phyloP scores from a whole-genome alignment of 192 early-diverging fungal genomes.

The Haplosporangium gracile region DNA sequence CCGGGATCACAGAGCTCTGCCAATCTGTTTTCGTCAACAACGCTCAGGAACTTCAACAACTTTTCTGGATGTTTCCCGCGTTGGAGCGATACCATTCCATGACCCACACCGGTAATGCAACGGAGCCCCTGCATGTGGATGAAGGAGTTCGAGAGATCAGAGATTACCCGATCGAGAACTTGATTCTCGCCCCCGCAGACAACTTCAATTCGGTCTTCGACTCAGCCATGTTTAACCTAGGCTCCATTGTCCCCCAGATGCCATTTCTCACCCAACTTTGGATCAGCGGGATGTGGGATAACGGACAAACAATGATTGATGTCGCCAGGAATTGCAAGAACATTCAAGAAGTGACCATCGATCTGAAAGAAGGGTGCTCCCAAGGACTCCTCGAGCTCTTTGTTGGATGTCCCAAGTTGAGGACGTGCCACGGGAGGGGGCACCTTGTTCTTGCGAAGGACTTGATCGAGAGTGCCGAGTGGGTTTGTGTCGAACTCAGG shows the following conservation, averaged over 20 bases:
- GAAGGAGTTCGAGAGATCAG: neutral
- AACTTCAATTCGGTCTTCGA: too few relatives aligned
- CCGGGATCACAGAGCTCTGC: too few relatives aligned
- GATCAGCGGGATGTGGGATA: neutral
- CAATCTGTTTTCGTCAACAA: too few relatives aligned
- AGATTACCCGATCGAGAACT: neutral
- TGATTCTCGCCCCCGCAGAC: neutral
- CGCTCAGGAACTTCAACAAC: too few relatives aligned
- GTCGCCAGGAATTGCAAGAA: neutral
- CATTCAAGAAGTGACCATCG: neutral
- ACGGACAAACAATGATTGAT: neutral
- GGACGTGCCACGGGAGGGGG: neutral
- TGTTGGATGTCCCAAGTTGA: neutral
- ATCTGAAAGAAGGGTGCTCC: neutral
- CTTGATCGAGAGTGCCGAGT: neutral
- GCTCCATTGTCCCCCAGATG: neutral
- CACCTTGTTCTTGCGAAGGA: neutral
- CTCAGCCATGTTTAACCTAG: too few relatives aligned
- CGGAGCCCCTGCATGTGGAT: neutral
- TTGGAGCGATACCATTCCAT: neutral
- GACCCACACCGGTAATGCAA: neutral
- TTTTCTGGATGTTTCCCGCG: neutral
- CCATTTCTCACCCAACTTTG: neutral
- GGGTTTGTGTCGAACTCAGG: neutral
- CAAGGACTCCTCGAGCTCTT: neutral